Percentiles rank a stretch among this genome's conserved stretches.
phyloP scores from a whole-genome alignment of 768 basidiomycete genomes.

The Terana coerulea region DNA sequence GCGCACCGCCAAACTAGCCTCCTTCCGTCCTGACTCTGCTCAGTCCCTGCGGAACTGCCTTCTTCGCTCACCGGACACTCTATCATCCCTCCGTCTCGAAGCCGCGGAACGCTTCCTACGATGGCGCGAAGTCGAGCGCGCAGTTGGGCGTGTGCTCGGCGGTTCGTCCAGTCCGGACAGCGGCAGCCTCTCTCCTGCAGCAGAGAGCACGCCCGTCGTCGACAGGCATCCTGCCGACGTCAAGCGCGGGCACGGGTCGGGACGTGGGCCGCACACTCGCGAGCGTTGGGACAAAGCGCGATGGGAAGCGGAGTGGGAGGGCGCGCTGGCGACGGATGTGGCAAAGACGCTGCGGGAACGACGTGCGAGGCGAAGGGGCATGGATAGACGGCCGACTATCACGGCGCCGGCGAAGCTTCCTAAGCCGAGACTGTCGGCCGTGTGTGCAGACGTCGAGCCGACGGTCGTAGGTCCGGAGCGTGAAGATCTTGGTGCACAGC shows the following conservation, averaged over 20 bases:
- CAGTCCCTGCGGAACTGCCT: slow-evolving; percentile 53
- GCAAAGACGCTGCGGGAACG: slow-evolving; percentile 45
- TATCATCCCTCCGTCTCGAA: slow-evolving; percentile 54
- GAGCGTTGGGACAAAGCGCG: slow-evolving; percentile 52
- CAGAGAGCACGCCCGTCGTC: neutral
- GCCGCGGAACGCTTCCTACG: slow-evolving; percentile 66
- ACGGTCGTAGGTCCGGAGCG: neutral
- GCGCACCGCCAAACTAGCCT: slow-evolving; percentile 34
- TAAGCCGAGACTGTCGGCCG: neutral
- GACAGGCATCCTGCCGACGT: neutral
- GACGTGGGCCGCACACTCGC: neutral
- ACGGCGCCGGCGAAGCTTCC: neutral
- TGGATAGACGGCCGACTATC: neutral
- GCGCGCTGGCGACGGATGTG: slow-evolving; percentile 57
- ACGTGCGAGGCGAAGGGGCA: slow-evolving; percentile 20
- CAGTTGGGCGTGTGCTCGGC: slow-evolving; percentile 41
- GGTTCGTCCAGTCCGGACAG: slow-evolving; percentile 13
- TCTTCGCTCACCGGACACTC: slow-evolving; percentile 61
- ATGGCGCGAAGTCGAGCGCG: slow-evolving; percentile 68
- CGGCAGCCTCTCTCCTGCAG: neutral
- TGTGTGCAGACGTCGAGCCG: neutral
- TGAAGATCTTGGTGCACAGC: too few relatives aligned
- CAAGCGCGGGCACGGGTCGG: neutral
- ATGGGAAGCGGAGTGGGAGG: slow-evolving; percentile 69
- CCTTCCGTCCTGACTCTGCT: slow-evolving; percentile 51